Base-by-base conservation (phyloP, 306 rosid genomes). In the Trichosanthes truncata region DNA sequence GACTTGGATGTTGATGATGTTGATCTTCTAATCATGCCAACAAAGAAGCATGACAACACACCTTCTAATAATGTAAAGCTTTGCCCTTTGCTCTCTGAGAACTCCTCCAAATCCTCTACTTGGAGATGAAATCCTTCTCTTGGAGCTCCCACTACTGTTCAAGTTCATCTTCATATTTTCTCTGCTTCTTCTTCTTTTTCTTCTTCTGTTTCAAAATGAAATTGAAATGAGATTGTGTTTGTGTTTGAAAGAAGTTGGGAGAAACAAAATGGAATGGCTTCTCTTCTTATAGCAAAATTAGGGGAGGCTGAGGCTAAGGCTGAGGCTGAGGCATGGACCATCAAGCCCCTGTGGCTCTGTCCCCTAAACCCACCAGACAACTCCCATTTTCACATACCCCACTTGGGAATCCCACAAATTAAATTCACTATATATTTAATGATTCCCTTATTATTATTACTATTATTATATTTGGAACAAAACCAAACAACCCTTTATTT, bases 11-110 rank as follows among this genome's bases (percentile, higher is more conserved):
- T 20, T 53, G 59, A 3, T 55, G 25, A 6, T 55, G 10, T 20
- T 2, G 5, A 10, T 60, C 9, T 20, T 53, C 43, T 62, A 87
- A 29, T 94, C 98, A 92, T 94, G 97, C 98, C 98, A 94, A 56
- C 98, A 94, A 52, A 94, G 97, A 41, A 94, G 98, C 98, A 94
- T 92, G 85, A 94, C 95, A 62, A 94, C 98, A 84, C 98, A 94
- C 79, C 98, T 88, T 84, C 97, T 92, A 36, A 94, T 94, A 7
- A 94, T 94, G 82, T 94, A 94, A 38, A 94, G 89, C 90, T 80
- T 89, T 29, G 97, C 97, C 75, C 96, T 89, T 75, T 89, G 98
- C 85, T 94, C 94, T 55, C 92, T 91, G 0, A 94, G 84, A 63
- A 80, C 97, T 49, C 97, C 97, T 74, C 97, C 97, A 76, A 92